These are phyloP conservation scores for Fusarium marasasianum DNA, from an alignment of 2,329 filamentous ascomycete species.

Conservation along the genomic window DNA sequence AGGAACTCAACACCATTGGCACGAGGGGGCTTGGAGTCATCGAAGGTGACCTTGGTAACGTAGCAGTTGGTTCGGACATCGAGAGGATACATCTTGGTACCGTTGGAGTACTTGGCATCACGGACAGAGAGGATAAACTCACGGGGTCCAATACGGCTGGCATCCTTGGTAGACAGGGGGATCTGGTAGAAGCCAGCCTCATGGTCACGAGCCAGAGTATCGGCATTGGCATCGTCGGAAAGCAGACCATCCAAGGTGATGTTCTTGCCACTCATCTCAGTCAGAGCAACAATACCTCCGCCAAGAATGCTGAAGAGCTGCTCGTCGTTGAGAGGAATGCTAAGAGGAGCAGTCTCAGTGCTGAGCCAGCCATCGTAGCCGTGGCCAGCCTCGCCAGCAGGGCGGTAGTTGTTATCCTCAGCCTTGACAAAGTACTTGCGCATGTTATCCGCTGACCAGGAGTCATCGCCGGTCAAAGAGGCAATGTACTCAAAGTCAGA, in stretches of 20 bases:
- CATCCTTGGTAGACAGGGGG: slow-evolving; percentile 61
- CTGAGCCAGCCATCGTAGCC: slow-evolving; percentile 37
- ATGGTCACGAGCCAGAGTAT: slow-evolving; percentile 30
- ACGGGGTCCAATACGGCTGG: slow-evolving; percentile 62
- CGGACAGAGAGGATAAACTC: slow-evolving; percentile 59
- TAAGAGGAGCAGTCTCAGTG: slow-evolving; percentile 31
- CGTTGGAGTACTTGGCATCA: slow-evolving; percentile 25
- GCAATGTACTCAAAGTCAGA: slow-evolving; percentile 69
- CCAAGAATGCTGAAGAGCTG: slow-evolving; percentile 30
- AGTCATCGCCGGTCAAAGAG: slow-evolving; percentile 66
- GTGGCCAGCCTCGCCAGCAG: slow-evolving; percentile 20
- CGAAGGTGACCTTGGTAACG: slow-evolving; percentile 51
- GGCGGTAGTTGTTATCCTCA: slow-evolving; percentile 62
- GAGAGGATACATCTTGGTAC: slow-evolving; percentile 32
- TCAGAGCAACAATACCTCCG: slow-evolving; percentile 19
- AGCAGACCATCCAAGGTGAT: slow-evolving; percentile 30
- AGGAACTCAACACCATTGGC: slow-evolving; percentile 49
- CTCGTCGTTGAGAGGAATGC: slow-evolving; percentile 22
- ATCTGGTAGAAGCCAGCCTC: slow-evolving; percentile 62
- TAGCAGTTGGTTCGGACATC: slow-evolving; percentile 39
- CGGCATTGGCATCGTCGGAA: slow-evolving; percentile 28
- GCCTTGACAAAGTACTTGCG: slow-evolving; percentile 65
- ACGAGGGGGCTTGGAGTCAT: slow-evolving; percentile 41
- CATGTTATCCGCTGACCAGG: slow-evolving; percentile 69
- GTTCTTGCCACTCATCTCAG: slow-evolving; percentile 8